Base-by-base conservation (phyloP, 2,329 filamentous ascomycete species). In the Rachicladosporium sp. region DNA sequence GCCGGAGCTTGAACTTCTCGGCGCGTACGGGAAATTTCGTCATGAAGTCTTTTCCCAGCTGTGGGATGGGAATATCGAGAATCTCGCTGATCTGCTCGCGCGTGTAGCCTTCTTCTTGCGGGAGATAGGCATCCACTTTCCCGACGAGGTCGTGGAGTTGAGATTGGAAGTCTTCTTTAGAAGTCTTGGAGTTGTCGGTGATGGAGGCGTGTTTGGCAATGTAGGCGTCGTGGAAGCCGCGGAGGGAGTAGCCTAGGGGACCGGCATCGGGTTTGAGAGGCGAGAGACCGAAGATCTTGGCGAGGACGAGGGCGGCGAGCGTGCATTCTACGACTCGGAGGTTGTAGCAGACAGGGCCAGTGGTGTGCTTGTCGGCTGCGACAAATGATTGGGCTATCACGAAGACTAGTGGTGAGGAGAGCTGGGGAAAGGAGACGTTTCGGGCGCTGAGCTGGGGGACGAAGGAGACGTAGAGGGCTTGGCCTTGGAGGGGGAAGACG, bases 381-480 rank as follows among this genome's bases (percentile, higher is more conserved):
- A 98, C 82, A 59, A 94, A 94, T 43, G 83, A 93, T 60, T 98
- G 91, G 6, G 88, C 89, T 49, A 95, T 87, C 47, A 98, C 72
- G 62, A 98, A 96, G 50, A 79, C 86, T 40, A 95, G 73, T 50
- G 93, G 85, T 2, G 87, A 84, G 34, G 77, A 70, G 4, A 87
- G 84, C 41, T 77, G 73, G 10, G 89, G 89, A 59, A 98, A 86
- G 31, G 79, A 73, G 44, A 96, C 78, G 34, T 88, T 81, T 40
- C 77, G 73, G 23, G 82, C 86, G 15, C 74, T 71, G 37, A 98
- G 79, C 11, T 68, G 70, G 3, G 91, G 91, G 47, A 78, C 78
- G 66, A 98, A 98, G 6, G 81, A 83, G 43, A 95, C 89, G 57
- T 93, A 88, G 33, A 95, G 75, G 7, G 91, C 87, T 31, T 82